A percentile compares a stretch with the other conserved stretches of the same genome.
Conservation (phyloP, 192 early-diverging fungal genomes). For the Entomortierella lignicola region DNA sequence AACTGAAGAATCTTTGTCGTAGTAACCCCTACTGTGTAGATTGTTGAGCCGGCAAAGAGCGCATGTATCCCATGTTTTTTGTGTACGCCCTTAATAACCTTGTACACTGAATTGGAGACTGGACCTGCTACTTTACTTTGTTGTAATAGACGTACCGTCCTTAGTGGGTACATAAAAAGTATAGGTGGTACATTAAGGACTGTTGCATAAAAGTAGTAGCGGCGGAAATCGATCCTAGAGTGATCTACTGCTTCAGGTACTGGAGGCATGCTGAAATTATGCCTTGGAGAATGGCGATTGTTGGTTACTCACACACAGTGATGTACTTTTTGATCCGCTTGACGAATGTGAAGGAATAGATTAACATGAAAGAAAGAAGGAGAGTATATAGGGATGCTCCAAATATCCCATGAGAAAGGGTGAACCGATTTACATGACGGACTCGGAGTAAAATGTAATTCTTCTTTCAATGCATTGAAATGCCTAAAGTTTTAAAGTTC, state of each 20-base stretch:
- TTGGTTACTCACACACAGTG: no score
- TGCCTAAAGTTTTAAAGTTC: no score
- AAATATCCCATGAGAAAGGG: no score
- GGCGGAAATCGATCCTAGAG: constrained; percentile 41
- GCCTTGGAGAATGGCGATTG: no score
- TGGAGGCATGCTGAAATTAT: constrained; percentile 28
- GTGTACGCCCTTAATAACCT: constrained; percentile 28
- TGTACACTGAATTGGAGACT: constrained; percentile 31
- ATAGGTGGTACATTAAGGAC: constrained; percentile 43
- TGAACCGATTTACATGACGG: no score
- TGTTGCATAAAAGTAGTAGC: constrained; percentile 48
- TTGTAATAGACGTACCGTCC: constrained; percentile 51
- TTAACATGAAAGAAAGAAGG: no score
- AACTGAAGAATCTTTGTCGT: constrained; percentile 48
- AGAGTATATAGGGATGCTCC: no score
- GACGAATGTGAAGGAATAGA: no score
- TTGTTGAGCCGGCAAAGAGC: constrained; percentile 35
- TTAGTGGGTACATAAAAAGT: constrained; percentile 33
- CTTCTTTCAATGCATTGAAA: no score
- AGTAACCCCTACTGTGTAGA: constrained; percentile 36
- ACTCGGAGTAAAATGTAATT: no score
- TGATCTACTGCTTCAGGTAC: constrained; percentile 31
- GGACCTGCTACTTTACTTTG: constrained; percentile 32
- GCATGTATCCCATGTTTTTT: constrained; percentile 33
- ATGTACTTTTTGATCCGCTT: no score